Base-by-base conservation (phyloP, 2,329 filamentous ascomycete genomes). In the Sporothrix sp. region DNA sequence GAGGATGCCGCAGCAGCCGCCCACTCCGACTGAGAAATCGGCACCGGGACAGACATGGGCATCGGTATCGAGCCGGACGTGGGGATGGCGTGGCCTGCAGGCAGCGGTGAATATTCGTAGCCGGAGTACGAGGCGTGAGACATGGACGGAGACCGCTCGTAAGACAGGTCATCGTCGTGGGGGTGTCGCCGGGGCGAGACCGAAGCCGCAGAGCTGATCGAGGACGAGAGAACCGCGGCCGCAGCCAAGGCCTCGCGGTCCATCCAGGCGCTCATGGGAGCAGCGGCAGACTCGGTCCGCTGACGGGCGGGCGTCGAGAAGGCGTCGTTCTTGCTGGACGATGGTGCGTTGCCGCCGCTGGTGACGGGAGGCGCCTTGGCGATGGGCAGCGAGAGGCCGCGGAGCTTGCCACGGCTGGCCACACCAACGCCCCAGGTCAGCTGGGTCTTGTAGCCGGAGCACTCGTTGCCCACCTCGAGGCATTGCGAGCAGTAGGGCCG, bases 391-490 rank as follows among this genome's bases (percentile, higher is more conserved):
- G 90, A 90, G 58, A 96, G 74, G 35, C 91, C 91, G 55, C 91
- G 81, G 56, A 97, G 81, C 73, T 97, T 97, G 63, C 91, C 91
- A 62, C 91, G 83, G 68, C 90, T 96, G 51, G 91, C 91, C 53
- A 97, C 91, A 47, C 91, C 91, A 43, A 96, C 87, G 37, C 89
- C 89, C 91, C 91, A 97, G 42, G 91, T 97, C 68, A 97, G 75
- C 60, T 91, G 90, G 14, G 91, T 97, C 71, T 94, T 94, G 74
- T 97, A 97, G 53, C 91, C 91, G 25, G 87, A 89, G 71, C 91
- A 97, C 63, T 95, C 89, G 65, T 88, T 89, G 57, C 89, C 90
- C 57, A 88, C 77, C 60, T 95, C 87, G 56, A 97, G 78, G 67
- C 91, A 98, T 68, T 89, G 90, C 39, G 89, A 89, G 71, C 93